Evolutionary conservation across 768 basidiomycete genomes (phyloP).

Genomic region (Ramaria rubella): DNA sequence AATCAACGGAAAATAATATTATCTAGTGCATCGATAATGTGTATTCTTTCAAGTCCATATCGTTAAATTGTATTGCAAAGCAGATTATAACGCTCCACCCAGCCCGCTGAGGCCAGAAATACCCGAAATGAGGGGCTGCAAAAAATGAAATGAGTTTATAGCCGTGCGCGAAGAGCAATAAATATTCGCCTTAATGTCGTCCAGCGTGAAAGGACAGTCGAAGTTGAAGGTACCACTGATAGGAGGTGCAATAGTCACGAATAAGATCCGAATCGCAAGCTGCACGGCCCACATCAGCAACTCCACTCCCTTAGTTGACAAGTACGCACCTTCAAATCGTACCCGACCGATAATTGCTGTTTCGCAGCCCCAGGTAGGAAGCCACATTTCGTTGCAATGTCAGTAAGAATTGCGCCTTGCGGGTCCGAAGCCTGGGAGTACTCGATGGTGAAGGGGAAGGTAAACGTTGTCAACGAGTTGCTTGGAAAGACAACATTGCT

Average conservation of each 20-base stretch:
- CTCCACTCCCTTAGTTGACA: constrained; percentile 3
- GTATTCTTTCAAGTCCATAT: too few species aligned
- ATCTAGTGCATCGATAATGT: too few species aligned
- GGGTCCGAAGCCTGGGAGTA: constrained; percentile 56
- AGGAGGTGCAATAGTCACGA: constrained; percentile 59
- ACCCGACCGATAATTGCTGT: constrained; percentile 49
- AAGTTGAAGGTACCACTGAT: constrained; percentile 58
- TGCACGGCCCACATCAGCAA: constrained; percentile 21
- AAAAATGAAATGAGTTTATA: neutral
- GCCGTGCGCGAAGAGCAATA: neutral
- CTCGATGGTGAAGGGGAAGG: constrained; percentile 65
- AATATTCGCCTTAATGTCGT: constrained; percentile 27
- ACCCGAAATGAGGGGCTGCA: neutral
- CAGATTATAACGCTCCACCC: too few species aligned
- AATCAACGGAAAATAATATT: too few species aligned
- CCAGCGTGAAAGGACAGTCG: constrained; percentile 49
- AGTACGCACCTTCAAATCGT: constrained; percentile 55
- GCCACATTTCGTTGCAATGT: constrained; percentile 61
- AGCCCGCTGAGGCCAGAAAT: neutral
- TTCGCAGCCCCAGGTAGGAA: constrained; percentile 34
- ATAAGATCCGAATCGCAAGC: constrained; percentile 60
- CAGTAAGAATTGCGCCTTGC: constrained; percentile 44
- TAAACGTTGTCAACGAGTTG: constrained; percentile 54
- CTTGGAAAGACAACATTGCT: constrained; percentile 39
- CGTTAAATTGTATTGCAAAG: too few species aligned